Percentiles rank a stretch among this genome's conserved stretches.
Evolutionary conservation across 2,329 filamentous ascomycete genomes (phyloP).

Genomic region (Chrysosporium keratinophilum): DNA sequence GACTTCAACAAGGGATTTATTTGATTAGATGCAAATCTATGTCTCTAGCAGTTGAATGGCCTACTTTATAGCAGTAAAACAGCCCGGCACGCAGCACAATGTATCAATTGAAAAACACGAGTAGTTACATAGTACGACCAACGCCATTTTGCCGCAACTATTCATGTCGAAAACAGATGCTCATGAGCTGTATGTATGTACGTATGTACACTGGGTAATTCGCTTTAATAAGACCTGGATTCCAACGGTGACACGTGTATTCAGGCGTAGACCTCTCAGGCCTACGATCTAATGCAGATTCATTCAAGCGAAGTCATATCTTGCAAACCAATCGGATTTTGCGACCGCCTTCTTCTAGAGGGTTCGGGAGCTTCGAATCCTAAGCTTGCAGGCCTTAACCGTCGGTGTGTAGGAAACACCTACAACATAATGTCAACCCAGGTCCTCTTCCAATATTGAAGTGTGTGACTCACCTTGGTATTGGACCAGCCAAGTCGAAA

Average conservation of each 20-base stretch:
- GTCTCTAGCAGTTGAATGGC: too few relatives aligned
- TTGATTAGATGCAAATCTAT: too few relatives aligned
- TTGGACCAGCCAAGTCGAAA: slow-evolving; percentile 87
- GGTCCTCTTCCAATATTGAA: not conserved
- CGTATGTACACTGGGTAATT: not conserved
- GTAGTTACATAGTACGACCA: not conserved
- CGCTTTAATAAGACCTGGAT: not conserved
- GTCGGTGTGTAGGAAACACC: slow-evolving; percentile 53
- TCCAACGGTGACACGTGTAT: not conserved
- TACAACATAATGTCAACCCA: slow-evolving; percentile 20
- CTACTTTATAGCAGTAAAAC: too few relatives aligned
- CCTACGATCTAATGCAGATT: slow-evolving; percentile 5
- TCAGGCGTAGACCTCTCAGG: not conserved
- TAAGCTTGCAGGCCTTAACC: slow-evolving; percentile 59
- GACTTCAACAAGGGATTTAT: not conserved
- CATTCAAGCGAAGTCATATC: slow-evolving; percentile 61
- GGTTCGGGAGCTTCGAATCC: slow-evolving; percentile 71
- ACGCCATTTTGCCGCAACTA: slow-evolving; percentile 11
- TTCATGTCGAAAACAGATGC: not conserved
- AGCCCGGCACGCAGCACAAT: not conserved
- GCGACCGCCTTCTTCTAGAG: slow-evolving; percentile 44
- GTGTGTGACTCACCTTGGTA: slow-evolving; percentile 61
- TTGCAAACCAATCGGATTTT: slow-evolving; percentile 47
- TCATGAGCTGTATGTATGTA: slow-evolving; percentile 14
- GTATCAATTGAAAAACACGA: not conserved